Conservation (phyloP, 2,329 filamentous ascomycete species). For the Tolypocladium tropicale region DNA sequence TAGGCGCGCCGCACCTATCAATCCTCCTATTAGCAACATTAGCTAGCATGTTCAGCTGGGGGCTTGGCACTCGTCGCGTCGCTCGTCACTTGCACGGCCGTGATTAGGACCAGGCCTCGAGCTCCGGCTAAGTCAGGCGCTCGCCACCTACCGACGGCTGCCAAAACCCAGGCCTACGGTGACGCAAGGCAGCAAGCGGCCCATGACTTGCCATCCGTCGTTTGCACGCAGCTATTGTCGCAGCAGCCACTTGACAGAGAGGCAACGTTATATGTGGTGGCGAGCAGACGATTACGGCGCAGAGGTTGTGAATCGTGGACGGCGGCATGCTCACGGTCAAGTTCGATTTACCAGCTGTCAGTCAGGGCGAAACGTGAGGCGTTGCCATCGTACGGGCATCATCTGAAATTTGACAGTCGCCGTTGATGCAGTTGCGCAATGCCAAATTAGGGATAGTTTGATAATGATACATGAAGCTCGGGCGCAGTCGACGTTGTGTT, state of each 20-base stretch:
- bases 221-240: background rate
- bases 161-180: background rate
- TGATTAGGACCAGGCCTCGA: background rate
- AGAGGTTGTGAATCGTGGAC: constrained; percentile 14
- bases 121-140: background rate
- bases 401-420: constrained; percentile 14
- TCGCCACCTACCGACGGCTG: background rate
- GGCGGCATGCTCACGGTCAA: constrained; percentile 21
- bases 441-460: constrained; percentile 13
- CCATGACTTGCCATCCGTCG: background rate
- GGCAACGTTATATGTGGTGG: constrained; percentile 6
- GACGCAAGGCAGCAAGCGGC: background rate
- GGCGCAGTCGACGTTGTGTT: constrained; percentile 20
- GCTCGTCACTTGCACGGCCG: background rate
- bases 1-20: background rate
- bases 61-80: background rate
- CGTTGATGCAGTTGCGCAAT: constrained; percentile 15
- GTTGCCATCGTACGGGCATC: constrained; percentile 5
- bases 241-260: background rate
- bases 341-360: constrained; percentile 18
- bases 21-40: background rate
- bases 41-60: background rate
- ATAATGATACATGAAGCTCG: constrained; percentile 18
- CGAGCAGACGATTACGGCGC: constrained; percentile 20
- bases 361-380: constrained; percentile 12